A percentile compares a stretch with the other conserved stretches of the same genome.
These are phyloP conservation scores for Medicago arabica DNA, from an alignment of 306 rosid genomes.

Conservation along the genomic window DNA sequence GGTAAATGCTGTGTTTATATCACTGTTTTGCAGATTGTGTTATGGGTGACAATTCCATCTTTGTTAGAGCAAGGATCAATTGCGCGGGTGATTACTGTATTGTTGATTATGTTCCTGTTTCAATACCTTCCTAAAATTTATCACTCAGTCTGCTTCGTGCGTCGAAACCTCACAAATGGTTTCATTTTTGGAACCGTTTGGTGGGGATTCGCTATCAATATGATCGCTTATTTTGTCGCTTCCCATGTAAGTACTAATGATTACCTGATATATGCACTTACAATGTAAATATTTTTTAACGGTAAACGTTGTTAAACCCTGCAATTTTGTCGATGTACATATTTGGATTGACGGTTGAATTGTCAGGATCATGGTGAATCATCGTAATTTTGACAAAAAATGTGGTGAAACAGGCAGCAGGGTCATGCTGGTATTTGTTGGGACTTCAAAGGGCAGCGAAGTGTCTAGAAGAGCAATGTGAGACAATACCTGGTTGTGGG, in stretches of 20 bases:
- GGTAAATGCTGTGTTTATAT: not conserved
- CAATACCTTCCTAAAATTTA: conserved; percentile 92
- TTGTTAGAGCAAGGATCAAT: conserved; percentile 70
- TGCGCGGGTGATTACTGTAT: conserved; percentile 73
- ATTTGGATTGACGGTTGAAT: too few species aligned
- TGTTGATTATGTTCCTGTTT: conserved; percentile 69
- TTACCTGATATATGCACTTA: too few species aligned
- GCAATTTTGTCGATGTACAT: too few species aligned
- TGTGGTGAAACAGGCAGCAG: conserved; percentile 72
- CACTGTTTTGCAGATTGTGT: conserved; percentile 58
- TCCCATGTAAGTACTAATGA: conserved; percentile 72
- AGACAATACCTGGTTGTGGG: conserved; percentile 53
- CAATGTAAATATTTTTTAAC: too few species aligned
- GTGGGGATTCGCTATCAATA: conserved; percentile 97
- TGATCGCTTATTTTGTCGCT: conserved; percentile 94
- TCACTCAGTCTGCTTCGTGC: conserved; percentile 76
- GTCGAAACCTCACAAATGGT: conserved; percentile 79
- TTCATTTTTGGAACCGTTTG: conserved; percentile 89
- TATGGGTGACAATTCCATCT: conserved; percentile 80
- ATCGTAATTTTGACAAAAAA: too few species aligned
- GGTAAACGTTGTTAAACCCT: too few species aligned
- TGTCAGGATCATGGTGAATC: too few species aligned
- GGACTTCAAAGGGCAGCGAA: conserved; percentile 84
- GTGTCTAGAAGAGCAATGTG: conserved; percentile 77
- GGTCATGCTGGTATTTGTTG: conserved; percentile 96